Evolutionary conservation across 345 rosid genomes (phyloP), one percentile per base, ranked within the genome.

Genomic region (Murraya paniculata): DNA sequence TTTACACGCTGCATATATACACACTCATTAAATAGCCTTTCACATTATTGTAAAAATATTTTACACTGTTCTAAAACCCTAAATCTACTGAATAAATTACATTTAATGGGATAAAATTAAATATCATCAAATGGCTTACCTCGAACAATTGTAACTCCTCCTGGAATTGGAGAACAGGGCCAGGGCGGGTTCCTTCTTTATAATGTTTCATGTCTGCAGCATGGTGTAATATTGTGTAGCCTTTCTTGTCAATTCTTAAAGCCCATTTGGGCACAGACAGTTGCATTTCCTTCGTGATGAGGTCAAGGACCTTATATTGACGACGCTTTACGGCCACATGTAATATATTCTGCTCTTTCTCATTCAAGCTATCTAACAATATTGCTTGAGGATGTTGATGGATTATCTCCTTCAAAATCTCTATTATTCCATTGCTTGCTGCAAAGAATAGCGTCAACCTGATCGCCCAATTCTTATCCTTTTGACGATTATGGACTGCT

Each of bases 111-210:
- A 45, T 14, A 45, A 45, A 45, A 45, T 16, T 7, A 18, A 24
- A 18, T 30, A 30, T 19, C 33, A 9, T 56, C 25, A 7, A 7
- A 38, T 10, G 22, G 21, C 57, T 68, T 13, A 68, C 72, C 35
- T 68, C 33, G 8, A 27, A 50, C 60, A 58, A 70, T 4, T 28
- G 4, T 21, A 70, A 70, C 73, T 70, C 73, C 7, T 70, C 73
- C 25, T 48, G 60, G 13, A 50, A 70, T 50, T 70, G 60, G 39
- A 71, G 39, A 16, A 59, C 74, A 50, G 74, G 74, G 30, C 74
- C 74, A 3, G 39, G n/a, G 25, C 27, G 60, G 3, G 24, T 71
- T 28, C 61, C 74, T 50, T 38, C 60, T 0, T 9, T 10, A 30
- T 50, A 71, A 50, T 28, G 10, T 4, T 6, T 9, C 59, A 9